These are phyloP conservation scores for Stereocaulon alpinum DNA, from an alignment of 495 filamentous ascomycete genomes.

Conservation along the genomic window DNA sequence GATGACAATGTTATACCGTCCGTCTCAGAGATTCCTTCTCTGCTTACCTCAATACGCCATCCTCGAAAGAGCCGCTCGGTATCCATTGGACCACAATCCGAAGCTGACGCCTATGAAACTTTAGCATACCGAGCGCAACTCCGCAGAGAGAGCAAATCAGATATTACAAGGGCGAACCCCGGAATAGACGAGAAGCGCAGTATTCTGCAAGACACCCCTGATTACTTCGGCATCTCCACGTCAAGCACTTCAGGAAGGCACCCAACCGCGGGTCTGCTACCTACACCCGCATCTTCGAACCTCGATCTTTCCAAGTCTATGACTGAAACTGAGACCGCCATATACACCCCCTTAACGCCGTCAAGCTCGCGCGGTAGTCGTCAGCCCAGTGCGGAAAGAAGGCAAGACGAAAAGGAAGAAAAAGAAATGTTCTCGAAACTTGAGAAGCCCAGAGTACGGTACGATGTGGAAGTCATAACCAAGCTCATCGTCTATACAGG, in stretches of 20 bases:
- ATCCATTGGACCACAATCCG: slow-evolving; percentile 87
- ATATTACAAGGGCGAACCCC: not conserved
- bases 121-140: slow-evolving; percentile 82
- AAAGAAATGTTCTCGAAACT: slow-evolving; percentile 77
- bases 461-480: slow-evolving; percentile 95
- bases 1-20: slow-evolving; percentile 81
- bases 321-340: slow-evolving; percentile 45
- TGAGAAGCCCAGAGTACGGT: slow-evolving; percentile 79
- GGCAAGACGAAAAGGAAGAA: slow-evolving; percentile 48
- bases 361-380: slow-evolving; percentile 25
- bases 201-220: slow-evolving; percentile 1
- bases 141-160: slow-evolving; percentile 59
- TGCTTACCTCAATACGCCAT: slow-evolving; percentile 70
- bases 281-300: slow-evolving; percentile 31
- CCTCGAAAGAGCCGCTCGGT: slow-evolving; percentile 68
- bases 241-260: slow-evolving; percentile 8
- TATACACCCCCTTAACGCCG: slow-evolving; percentile 31
- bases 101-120: slow-evolving; percentile 91
- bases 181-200: slow-evolving; percentile 6
- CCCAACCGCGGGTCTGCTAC: slow-evolving; percentile 16
- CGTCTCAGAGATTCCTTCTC: slow-evolving; percentile 68
- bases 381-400: slow-evolving; percentile 34
- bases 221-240: slow-evolving; percentile 14
- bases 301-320: slow-evolving; percentile 56
- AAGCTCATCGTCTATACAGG: slow-evolving; percentile 93